Percentiles rank a stretch among this genome's conserved stretches.
phyloP scores from a whole-genome alignment of 805 yeast species.

The Lipomyces mesembrius region DNA sequence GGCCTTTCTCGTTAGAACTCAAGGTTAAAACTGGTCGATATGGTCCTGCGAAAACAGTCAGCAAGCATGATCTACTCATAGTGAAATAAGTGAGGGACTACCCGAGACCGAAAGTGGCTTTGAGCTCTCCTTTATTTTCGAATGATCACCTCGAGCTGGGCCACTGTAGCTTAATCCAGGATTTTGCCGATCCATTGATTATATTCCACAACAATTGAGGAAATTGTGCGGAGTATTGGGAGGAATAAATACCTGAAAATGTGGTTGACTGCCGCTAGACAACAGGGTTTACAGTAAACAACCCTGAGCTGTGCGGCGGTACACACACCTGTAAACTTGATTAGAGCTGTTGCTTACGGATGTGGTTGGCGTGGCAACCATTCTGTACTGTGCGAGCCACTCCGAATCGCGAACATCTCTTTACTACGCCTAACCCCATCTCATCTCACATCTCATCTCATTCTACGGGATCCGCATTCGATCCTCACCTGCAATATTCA shows the following conservation, averaged over 20 bases:
- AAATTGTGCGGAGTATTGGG: neutral
- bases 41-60: slow-evolving; percentile 1
- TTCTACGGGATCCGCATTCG: neutral
- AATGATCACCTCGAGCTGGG: slow-evolving; percentile 6
- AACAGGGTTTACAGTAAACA: too few species aligned
- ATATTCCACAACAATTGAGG: neutral
- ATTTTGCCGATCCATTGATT: neutral
- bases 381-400: neutral
- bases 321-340: too few species aligned
- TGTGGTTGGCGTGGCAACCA: neutral
- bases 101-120: slow-evolving; percentile 19
- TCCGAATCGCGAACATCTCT: neutral
- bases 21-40: slow-evolving; percentile 15
- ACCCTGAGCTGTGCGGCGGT: too few species aligned
- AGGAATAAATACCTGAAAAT: neutral
- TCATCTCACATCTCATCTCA: neutral
- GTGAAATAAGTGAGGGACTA: neutral
- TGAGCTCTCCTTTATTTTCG: slow-evolving; percentile 27
- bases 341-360: too few species aligned
- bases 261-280: neutral
- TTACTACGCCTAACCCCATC: neutral
- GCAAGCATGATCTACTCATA: neutral
- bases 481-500: neutral
- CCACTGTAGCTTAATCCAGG: neutral
- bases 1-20: slow-evolving; percentile 10